Evolutionary conservation across 2,329 filamentous ascomycete species (phyloP).

Genomic region (Rhynchosporium agropyri): DNA sequence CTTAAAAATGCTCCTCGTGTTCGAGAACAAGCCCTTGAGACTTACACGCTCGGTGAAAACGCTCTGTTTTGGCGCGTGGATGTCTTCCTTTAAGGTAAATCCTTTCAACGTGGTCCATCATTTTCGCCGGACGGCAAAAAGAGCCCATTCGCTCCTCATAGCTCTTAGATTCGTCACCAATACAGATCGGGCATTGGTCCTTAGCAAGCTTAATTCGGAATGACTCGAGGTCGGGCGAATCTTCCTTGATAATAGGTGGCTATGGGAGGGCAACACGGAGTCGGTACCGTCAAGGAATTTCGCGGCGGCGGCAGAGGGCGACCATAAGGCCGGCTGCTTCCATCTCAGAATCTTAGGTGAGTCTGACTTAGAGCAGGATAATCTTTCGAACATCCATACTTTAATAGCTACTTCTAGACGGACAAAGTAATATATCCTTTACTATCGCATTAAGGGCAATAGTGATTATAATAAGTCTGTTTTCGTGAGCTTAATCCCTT

Average conservation of each 20-base stretch:
- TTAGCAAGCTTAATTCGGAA: background rate
- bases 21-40: conserved; percentile 26
- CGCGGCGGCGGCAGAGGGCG: no score
- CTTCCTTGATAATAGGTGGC: background rate
- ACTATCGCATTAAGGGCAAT: background rate
- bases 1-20: conserved; percentile 31
- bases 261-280: background rate
- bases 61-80: background rate
- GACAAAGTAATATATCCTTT: background rate
- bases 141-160: background rate
- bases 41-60: conserved; percentile 19
- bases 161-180: background rate
- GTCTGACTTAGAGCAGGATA: background rate
- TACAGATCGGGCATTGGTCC: background rate
- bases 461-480: background rate
- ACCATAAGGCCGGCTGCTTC: no score
- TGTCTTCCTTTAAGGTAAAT: background rate
- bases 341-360: background rate
- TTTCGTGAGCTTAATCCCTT: background rate
- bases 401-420: background rate
- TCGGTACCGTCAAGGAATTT: no score
- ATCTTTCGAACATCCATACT: background rate
- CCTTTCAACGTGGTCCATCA: background rate
- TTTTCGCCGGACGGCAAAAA: background rate
- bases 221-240: background rate